phyloP scores from a whole-genome alignment of 257 asterid species.

The Vinca minor region DNA sequence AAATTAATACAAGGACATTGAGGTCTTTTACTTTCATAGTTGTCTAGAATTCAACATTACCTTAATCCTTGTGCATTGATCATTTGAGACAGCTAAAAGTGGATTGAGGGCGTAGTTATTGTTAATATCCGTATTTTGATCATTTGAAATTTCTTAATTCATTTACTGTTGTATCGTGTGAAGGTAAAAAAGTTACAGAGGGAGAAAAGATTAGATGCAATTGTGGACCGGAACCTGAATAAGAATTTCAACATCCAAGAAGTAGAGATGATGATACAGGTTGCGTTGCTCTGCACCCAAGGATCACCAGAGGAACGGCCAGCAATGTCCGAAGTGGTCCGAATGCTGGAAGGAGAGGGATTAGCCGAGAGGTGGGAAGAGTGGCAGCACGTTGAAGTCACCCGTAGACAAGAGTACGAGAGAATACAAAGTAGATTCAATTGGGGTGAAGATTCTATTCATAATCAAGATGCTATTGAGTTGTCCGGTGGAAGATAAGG shows the following conservation, averaged over 20 bases:
- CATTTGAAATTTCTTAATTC: no score
- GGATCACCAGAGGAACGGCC: constrained; percentile 86
- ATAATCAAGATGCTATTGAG: constrained; percentile 70
- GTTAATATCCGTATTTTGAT: no score
- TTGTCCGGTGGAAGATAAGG: constrained; percentile 75
- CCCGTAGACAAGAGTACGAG: constrained; percentile 65
- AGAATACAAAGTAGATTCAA: constrained; percentile 69
- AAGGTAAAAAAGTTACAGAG: constrained; percentile 81
- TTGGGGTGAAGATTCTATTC: constrained; percentile 73
- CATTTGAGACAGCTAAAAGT: no score
- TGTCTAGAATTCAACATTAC: no score
- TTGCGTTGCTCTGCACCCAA: constrained; percentile 85
- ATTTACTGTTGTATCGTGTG: no score
- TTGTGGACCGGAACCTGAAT: constrained; percentile 69
- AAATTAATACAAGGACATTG: no score
- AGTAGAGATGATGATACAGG: constrained; percentile 96
- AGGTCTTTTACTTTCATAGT: no score
- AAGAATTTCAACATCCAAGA: constrained; percentile 46
- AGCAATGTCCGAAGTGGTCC: constrained; percentile 88
- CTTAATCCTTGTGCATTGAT: no score
- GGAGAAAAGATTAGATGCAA: constrained; percentile 64
- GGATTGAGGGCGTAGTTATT: no score
- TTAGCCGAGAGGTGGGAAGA: constrained; percentile 90
- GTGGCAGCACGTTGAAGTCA: constrained; percentile 70
- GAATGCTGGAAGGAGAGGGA: constrained; percentile 95